Conservation (phyloP, 2,329 filamentous ascomycete species). For the Fusarium sp. region DNA sequence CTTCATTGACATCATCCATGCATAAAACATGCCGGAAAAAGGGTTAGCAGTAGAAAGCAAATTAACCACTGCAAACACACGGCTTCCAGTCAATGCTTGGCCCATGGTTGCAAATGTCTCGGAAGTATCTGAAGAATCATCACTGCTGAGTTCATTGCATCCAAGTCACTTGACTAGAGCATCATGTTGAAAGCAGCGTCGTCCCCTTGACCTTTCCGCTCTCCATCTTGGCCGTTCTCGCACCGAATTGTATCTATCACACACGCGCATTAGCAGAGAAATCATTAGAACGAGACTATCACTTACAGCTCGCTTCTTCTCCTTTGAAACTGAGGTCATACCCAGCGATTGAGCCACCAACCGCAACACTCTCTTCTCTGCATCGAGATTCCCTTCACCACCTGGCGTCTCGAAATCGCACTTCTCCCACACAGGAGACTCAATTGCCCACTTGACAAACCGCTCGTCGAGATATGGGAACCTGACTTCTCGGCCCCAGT, state of each 20-base stretch:
- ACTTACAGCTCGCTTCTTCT: conserved; percentile 91
- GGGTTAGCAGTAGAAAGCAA: conserved; percentile 58
- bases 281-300: background rate
- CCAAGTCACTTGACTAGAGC: conserved; percentile 35
- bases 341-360: conserved; percentile 81
- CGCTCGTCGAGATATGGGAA: conserved; percentile 93
- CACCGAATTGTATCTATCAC: conserved; percentile 81
- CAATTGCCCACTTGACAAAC: conserved; percentile 84
- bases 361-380: conserved; percentile 84
- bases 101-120: conserved; percentile 61
- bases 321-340: conserved; percentile 78
- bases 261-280: conserved; percentile 25
- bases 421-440: conserved; percentile 82
- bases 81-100: conserved; percentile 45
- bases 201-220: conserved; percentile 77
- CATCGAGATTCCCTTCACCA: conserved; percentile 67
- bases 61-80: conserved; percentile 61
- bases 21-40: conserved; percentile 40
- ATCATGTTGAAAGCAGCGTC: conserved; percentile 64
- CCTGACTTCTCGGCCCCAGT: conserved; percentile 89
- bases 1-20: conserved; percentile 60
- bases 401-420: conserved; percentile 80
- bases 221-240: conserved; percentile 87
- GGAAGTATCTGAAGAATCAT: conserved; percentile 84
- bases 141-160: conserved; percentile 61